A percentile compares a stretch with the other conserved stretches of the same genome.
phyloP scores from a whole-genome alignment of 2,329 filamentous ascomycete genomes.

The Aspergillus persii region DNA sequence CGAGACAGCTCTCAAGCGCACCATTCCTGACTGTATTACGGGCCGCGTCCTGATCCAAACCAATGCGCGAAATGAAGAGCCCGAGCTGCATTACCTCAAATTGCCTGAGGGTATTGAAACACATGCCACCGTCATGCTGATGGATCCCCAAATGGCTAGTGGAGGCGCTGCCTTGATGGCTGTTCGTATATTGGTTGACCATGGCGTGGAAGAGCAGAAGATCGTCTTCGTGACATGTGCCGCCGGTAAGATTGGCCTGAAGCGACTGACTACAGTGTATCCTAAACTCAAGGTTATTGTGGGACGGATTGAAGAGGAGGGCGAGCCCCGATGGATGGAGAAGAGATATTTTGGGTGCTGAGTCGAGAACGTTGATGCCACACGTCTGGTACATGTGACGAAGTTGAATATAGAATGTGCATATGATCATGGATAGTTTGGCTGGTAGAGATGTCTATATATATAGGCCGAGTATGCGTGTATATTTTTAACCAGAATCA shows the following conservation, averaged over 20 bases:
- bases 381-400: background rate
- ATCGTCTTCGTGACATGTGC: conserved; percentile 94
- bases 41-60: conserved; percentile 90
- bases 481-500: background rate
- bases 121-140: conserved; percentile 77
- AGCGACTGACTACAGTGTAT: conserved; percentile 83
- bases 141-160: conserved; percentile 93
- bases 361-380: background rate
- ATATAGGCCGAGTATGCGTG: background rate
- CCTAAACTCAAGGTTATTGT: conserved; percentile 84
- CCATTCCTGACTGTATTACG: conserved; percentile 88
- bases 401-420: background rate
- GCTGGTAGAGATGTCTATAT: background rate
- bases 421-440: background rate
- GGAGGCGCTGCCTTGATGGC: conserved; percentile 89
- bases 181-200: conserved; percentile 90
- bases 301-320: conserved; percentile 74
- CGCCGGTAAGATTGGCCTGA: conserved; percentile 78
- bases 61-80: conserved; percentile 78
- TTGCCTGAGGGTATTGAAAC: conserved; percentile 69
- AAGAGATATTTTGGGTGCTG: conserved; percentile 85
- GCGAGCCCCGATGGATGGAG: conserved; percentile 87
- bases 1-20: conserved; percentile 81
- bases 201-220: conserved; percentile 77
- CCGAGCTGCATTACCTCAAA: conserved; percentile 86